phyloP scores from a whole-genome alignment of 2,329 filamentous ascomycete genomes.

The Cytospora paraplurivora region DNA sequence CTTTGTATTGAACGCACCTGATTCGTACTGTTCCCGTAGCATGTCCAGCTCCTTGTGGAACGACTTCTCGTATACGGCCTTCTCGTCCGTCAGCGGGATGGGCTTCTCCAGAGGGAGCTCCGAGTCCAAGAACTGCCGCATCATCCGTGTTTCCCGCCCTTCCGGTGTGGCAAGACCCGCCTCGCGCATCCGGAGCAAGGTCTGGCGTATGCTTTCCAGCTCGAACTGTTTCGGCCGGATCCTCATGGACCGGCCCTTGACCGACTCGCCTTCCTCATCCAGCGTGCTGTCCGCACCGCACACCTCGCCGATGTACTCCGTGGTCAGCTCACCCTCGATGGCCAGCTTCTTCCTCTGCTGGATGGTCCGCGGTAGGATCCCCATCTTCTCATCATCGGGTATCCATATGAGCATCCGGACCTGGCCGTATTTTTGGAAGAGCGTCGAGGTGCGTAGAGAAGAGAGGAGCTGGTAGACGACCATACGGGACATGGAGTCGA shows the following conservation, averaged over 20 bases:
- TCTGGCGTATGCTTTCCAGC: conserved; percentile 44
- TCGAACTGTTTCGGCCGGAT: conserved; percentile 52
- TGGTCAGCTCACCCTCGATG: conserved; percentile 62
- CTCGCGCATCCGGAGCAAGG: conserved; percentile 50
- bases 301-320: conserved; percentile 62
- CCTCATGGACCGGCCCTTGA: conserved; percentile 29
- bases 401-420: conserved; percentile 80
- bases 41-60: conserved; percentile 47
- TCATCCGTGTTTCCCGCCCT: conserved; percentile 44
- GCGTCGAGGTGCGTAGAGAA: conserved; percentile 57
- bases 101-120: conserved; percentile 28
- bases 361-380: conserved; percentile 62
- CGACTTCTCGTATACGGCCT: conserved; percentile 41
- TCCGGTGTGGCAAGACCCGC: conserved; percentile 46
- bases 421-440: conserved; percentile 75
- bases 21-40: conserved; percentile 38
- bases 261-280: not conserved
- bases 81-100: conserved; percentile 29
- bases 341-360: conserved; percentile 57
- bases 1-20: conserved; percentile 20
- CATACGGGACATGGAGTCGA: conserved; percentile 59
- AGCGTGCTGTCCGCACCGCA: conserved; percentile 43
- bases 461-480: conserved; percentile 64
- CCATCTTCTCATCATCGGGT: conserved; percentile 59
- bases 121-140: conserved; percentile 34